phyloP scores from a whole-genome alignment of 2,329 filamentous ascomycete species.

The Teratosphaeria epicoccoides region DNA sequence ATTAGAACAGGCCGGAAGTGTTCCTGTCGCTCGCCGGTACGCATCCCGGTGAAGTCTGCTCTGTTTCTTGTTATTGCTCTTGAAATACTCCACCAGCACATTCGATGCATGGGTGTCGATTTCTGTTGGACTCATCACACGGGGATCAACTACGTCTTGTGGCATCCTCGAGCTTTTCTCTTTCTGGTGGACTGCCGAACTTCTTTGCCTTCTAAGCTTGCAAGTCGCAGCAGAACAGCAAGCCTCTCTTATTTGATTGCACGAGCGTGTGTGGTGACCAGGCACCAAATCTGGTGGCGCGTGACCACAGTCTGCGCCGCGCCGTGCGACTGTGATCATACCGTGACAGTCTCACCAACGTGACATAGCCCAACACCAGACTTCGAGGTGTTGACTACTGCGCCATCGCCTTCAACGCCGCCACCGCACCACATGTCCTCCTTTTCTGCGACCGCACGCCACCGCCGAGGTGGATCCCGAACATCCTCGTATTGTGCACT shows the following conservation, averaged over 20 bases:
- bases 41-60: neutral
- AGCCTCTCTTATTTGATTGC: neutral
- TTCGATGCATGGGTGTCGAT: neutral
- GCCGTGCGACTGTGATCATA: constrained; percentile 14
- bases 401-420: constrained; percentile 20
- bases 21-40: neutral
- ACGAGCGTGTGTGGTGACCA: neutral
- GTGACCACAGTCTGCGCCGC: neutral
- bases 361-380: constrained; percentile 31
- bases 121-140: neutral
- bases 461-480: constrained; percentile 36
- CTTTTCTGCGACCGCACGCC: constrained; percentile 35
- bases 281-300: neutral
- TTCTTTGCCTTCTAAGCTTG: neutral
- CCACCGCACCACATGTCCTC: constrained; percentile 26
- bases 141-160: neutral
- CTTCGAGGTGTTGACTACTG: constrained; percentile 26
- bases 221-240: neutral
- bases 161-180: neutral
- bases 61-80: neutral
- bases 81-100: neutral
- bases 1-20: neutral
- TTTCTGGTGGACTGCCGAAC: neutral
- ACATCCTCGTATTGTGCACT: constrained; percentile 40
- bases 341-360: constrained; percentile 38